Conservation (phyloP, 805 yeast species). For the Wickerhamiella brachini region DNA sequence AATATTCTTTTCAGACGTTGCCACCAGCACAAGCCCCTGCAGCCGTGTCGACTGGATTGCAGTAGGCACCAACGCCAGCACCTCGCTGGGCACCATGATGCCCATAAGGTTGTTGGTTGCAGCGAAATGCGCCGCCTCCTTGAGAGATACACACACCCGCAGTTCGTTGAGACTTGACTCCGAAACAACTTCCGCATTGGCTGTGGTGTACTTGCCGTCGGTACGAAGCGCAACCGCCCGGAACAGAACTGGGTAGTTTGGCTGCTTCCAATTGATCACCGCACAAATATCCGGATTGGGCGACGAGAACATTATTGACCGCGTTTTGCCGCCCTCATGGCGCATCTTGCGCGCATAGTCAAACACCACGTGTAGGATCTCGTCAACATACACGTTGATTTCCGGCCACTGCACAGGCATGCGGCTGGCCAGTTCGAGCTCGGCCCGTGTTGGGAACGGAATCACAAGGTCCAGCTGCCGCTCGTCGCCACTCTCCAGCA, state of each 20-base stretch:
- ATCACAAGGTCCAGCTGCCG: constrained; percentile 18
- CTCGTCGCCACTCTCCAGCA: constrained; percentile 28
- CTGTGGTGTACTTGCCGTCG: constrained; percentile 18
- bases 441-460: constrained; percentile 17
- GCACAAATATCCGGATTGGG: constrained; percentile 85
- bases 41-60: constrained; percentile 61
- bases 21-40: constrained; percentile 74
- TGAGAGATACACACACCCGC: constrained; percentile 40
- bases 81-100: constrained; percentile 55
- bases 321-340: constrained; percentile 14
- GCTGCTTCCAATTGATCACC: constrained; percentile 94
- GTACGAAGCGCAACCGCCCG: constrained; percentile 38
- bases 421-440: constrained; percentile 6
- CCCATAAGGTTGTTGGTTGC: constrained; percentile 76
- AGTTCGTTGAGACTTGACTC: constrained; percentile 19
- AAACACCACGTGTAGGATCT: constrained; percentile 56
- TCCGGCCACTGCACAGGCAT: constrained; percentile 24
- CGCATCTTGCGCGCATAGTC: constrained; percentile 46
- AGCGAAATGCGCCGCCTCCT: constrained; percentile 73
- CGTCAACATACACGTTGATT: constrained; percentile 65
- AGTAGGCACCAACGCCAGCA: constrained; percentile 62
- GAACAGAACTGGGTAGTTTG: constrained; percentile 89
- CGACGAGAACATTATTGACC: constrained; percentile 75
- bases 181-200: constrained; percentile 19
- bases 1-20: constrained; percentile 18